Evolutionary conservation across 1,284 basidiomycete genomes (phyloP).

Genomic region (Retiboletus fuscus): DNA sequence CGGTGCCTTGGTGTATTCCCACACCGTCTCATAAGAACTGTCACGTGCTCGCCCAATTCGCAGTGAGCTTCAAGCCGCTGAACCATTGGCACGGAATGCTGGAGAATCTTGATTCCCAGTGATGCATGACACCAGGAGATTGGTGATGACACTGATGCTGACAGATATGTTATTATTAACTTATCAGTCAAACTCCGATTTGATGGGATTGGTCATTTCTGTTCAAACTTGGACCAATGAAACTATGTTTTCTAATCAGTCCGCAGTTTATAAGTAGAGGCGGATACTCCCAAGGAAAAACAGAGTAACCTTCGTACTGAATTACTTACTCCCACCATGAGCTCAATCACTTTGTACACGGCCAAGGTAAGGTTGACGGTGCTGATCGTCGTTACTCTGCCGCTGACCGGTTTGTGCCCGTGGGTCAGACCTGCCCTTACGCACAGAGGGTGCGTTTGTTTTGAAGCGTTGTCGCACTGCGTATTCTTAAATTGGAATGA

Average conservation of each 20-base stretch:
- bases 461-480: not conserved
- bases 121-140: no score
- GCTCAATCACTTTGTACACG: slow-evolving; percentile 59
- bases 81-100: not conserved
- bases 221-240: not conserved
- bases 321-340: slow-evolving; percentile 17
- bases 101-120: no score
- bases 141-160: not conserved
- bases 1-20: no score
- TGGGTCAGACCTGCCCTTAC: slow-evolving; percentile 28
- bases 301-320: not conserved
- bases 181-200: slow-evolving; percentile 8
- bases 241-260: no score
- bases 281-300: not conserved
- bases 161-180: slow-evolving; percentile 1
- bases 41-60: no score
- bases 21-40: no score
- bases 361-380: slow-evolving; percentile 52
- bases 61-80: not conserved
- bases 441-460: slow-evolving; percentile 28
- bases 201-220: not conserved
- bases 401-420: slow-evolving; percentile 5
- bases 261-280: slow-evolving; percentile 19
- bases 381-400: no score
- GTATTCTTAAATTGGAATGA: not conserved